Base-by-base conservation (phyloP, 2,329 filamentous ascomycete genomes). In the Teratosphaeria viscida region DNA sequence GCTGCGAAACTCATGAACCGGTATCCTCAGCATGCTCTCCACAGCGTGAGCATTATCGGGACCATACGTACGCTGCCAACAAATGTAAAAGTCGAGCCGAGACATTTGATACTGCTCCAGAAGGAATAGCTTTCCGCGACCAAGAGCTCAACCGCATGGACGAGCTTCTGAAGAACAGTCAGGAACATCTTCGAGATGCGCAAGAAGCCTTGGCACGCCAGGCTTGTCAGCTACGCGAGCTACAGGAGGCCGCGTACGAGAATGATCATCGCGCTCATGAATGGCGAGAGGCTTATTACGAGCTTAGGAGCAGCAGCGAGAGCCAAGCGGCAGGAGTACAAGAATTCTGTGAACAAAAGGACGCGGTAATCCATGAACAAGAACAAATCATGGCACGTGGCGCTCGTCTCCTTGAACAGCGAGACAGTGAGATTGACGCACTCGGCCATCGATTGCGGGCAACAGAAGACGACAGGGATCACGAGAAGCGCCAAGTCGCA, bases 61-160 rank as follows among this genome's bases (percentile, higher is more conserved):
- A 39, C 59, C 27, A 58, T n/a, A 27, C 16, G 11, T 26, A 32
- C 55, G 26, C 8, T 14, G 37, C 55, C 11, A 12, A 52, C 5
- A 52, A 27, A 16, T 11, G 10, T 8, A 11, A 6, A 37, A 54
- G 23, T 12, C 35, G n/a, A 14, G 35, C 19, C 19, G 10, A 23
- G 12, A 27, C 8, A 16, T n/a, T 26, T 11, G 19, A 27, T 37
- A 47, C 52, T n/a, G 19, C 57, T 27, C 57, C 57, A 10, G 63
- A 63, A 59, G 62, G 67, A 19, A 63, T 68, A 10, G 67, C 64
- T 16, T 70, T 69, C 52, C 58, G 68, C 54, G 66, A 70, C 57
- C 61, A 62, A 19, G 68, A 70, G 55, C 68, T 70, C 23, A 26
- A 57, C 1, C 63, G 58, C 26, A 56, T 63, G 19, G 63, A 63